Evolutionary conservation across 2,329 filamentous ascomycete species (phyloP).

Genomic region (Volutella citrinella): DNA sequence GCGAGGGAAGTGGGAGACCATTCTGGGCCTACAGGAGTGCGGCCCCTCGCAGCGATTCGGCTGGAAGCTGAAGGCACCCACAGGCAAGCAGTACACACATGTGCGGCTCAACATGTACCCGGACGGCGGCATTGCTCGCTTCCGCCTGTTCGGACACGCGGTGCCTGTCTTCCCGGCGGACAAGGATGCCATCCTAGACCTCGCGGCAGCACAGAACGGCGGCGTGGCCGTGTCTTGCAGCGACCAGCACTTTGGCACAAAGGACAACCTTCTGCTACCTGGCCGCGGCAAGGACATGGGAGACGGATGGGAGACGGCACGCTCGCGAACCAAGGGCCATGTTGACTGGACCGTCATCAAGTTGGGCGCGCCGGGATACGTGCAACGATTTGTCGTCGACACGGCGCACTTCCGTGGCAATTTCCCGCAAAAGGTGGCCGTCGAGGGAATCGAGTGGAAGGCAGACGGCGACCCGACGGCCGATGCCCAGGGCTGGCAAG

Average conservation of each 20-base stretch:
- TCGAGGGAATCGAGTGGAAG: conserved; percentile 60
- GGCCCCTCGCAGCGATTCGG: conserved; percentile 71
- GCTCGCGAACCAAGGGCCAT: conserved; percentile 68
- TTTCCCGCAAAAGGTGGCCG: conserved; percentile 72
- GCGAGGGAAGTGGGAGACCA: conserved; percentile 66
- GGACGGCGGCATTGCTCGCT: conserved; percentile 79
- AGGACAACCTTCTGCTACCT: conserved; percentile 76
- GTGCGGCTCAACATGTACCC: conserved; percentile 82
- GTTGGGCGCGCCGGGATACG: conserved; percentile 63
- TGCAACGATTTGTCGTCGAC: conserved; percentile 69
- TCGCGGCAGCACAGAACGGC: conserved; percentile 76
- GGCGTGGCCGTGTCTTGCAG: conserved; percentile 73
- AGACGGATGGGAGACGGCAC: conserved; percentile 82
- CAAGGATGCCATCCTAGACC: conserved; percentile 64
- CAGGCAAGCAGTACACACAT: conserved; percentile 70
- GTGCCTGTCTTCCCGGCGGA: conserved; percentile 73
- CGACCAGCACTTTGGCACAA: conserved; percentile 82
- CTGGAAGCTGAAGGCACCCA: conserved; percentile 62
- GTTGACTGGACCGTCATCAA: conserved; percentile 79
- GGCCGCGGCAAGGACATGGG: conserved; percentile 82
- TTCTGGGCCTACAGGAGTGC: conserved; percentile 67
- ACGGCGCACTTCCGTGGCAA: conserved; percentile 84
- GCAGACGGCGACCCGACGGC: conserved; percentile 51
- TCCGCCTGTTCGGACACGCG: conserved; percentile 73
- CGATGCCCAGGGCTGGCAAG: conserved; percentile 60